Percentiles rank a stretch among this genome's conserved stretches.
Evolutionary conservation across 2,329 filamentous ascomycete genomes (phyloP).

Genomic region (Aspergillus chevalieri): DNA sequence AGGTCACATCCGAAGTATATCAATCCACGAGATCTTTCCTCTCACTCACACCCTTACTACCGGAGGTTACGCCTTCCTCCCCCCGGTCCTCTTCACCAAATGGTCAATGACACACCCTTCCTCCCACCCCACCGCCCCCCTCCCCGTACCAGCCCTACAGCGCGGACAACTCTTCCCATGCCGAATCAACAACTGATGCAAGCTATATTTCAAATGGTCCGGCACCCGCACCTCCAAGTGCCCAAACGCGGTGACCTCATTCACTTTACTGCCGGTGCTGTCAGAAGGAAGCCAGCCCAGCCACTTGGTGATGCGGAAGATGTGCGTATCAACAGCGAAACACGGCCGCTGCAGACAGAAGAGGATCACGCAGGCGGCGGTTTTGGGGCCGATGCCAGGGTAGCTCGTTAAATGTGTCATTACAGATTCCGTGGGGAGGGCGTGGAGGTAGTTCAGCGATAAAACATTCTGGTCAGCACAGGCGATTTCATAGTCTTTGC

Average conservation of each 20-base stretch:
- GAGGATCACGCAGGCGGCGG: slow-evolving; percentile 58
- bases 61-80: slow-evolving; percentile 29
- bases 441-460: slow-evolving; percentile 58
- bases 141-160: slow-evolving; percentile 56
- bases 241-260: slow-evolving; percentile 47
- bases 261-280: slow-evolving; percentile 19
- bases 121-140: slow-evolving; percentile 58
- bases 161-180: slow-evolving; percentile 58
- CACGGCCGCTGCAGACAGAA: slow-evolving; percentile 59
- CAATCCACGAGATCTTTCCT: too few species aligned
- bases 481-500: slow-evolving; percentile 54
- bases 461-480: slow-evolving; percentile 55
- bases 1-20: too few species aligned
- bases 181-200: slow-evolving; percentile 57
- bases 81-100: slow-evolving; percentile 52
- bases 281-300: slow-evolving; percentile 55
- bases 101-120: slow-evolving; percentile 60
- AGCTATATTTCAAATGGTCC: slow-evolving; percentile 56
- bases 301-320: slow-evolving; percentile 58
- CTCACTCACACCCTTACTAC: too few species aligned
- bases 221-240: slow-evolving; percentile 58
- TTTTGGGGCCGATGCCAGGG: slow-evolving; percentile 61
- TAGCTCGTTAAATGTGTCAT: slow-evolving; percentile 54
- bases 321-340: slow-evolving; percentile 62
- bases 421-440: slow-evolving; percentile 50